Evolutionary conservation across 2,329 filamentous ascomycete species (phyloP), one percentile per base, ranked within the genome.

Genomic region (Amesomyces nigricolor): DNA sequence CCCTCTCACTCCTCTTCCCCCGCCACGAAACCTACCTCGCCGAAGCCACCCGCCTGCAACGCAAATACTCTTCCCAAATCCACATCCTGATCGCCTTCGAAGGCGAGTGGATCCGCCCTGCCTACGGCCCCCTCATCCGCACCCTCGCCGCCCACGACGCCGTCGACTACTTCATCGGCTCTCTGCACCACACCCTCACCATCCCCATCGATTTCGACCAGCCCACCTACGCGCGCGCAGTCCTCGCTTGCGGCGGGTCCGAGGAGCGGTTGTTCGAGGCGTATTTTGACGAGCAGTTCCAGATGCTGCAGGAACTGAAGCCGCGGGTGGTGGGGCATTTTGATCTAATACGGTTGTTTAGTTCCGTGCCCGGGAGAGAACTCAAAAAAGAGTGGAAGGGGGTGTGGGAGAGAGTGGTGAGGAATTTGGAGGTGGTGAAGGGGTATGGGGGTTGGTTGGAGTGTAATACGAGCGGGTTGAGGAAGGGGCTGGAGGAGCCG

Each of bases 161-260:
- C 73, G 79, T 95, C 58, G 92, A 97, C 72, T 89, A 95, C 72
- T 96, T 96, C 74, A 79, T 99, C 67, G 94, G 94, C 56, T 95
- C 89, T 1, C 80, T 97, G 47, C 94, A 99, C 73, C 94, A 99
- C 71, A 88, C 91, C 7, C 83, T 89, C 66, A 85, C 85, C 14
- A 77, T 92, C 43, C 91, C 94, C 6, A 96, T 99, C 66, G 94
- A 99, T 75, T 96, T 88, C 68, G 87, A 95, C 72, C 72, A 71
- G 5, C 72, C 75, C 0, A 78, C 80, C 68, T 97, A 94, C 68
- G 73, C 77, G 17, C 70, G 74, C 14, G 88, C 88, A 1, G 58
- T 63, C 29, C 62, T 61, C 11, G 61, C 65, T 0, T 63, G 64
- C 6, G 63, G 65, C 52, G 54, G 83, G 74, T 51, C 77, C 0